Evolutionary conservation across 2,329 filamentous ascomycete species (phyloP).

Genomic region (Pestalotiopsis fici): DNA sequence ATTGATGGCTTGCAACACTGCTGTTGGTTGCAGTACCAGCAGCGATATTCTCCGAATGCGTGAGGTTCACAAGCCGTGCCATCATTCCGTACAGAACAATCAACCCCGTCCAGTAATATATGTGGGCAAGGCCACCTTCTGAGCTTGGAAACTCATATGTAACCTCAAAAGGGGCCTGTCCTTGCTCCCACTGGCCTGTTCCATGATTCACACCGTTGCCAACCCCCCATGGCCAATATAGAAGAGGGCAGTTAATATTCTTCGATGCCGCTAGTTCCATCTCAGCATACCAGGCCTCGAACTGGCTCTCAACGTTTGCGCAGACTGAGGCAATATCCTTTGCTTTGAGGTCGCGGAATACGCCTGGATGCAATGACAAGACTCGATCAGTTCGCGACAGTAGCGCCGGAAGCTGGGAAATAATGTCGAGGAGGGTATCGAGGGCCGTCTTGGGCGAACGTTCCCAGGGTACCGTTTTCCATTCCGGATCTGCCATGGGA

Average conservation of each 20-base stretch:
- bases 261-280: conserved; percentile 23
- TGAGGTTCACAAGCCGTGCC: conserved; percentile 40
- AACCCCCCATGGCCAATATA: conserved; percentile 41
- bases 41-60: conserved; percentile 43
- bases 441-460: conserved; percentile 50
- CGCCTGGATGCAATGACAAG: conserved; percentile 36
- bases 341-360: conserved; percentile 43
- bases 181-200: conserved; percentile 23
- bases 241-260: conserved; percentile 25
- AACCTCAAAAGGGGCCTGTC: conserved; percentile 44
- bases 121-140: conserved; percentile 45
- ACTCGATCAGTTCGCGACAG: conserved; percentile 46
- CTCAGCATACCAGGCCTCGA: conserved; percentile 48
- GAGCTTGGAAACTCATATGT: conserved; percentile 46
- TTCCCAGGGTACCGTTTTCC: conserved; percentile 54
- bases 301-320: conserved; percentile 46
- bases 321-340: conserved; percentile 51
- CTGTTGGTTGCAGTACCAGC: conserved; percentile 22
- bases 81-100: conserved; percentile 51
- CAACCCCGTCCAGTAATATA: conserved; percentile 56
- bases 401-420: conserved; percentile 48
- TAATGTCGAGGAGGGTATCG: conserved; percentile 54
- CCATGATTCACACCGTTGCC: conserved; percentile 19
- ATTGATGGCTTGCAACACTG: neutral
- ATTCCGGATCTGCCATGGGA: conserved; percentile 52